These are phyloP conservation scores for Papilionanthe hybrid DNA, from an alignment of 116 monocot genomes.

Conservation along the genomic window DNA sequence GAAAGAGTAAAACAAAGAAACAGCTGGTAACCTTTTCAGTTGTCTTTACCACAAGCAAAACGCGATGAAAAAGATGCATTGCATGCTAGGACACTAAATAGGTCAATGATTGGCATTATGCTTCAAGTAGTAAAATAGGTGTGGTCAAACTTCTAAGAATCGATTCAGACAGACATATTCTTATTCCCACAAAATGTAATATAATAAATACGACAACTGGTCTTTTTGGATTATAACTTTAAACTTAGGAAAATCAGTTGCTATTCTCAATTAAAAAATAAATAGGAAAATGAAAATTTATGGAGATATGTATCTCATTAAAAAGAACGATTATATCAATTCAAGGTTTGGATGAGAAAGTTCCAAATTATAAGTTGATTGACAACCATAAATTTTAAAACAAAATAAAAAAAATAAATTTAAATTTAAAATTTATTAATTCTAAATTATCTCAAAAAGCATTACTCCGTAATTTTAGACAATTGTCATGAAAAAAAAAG, in stretches of 20 bases:
- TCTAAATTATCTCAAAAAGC: too few relatives aligned
- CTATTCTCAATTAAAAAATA: not conserved
- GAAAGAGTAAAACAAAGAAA: too few relatives aligned
- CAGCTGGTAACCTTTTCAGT: not conserved
- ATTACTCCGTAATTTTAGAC: too few relatives aligned
- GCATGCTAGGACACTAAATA: not conserved
- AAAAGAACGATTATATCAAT: not conserved
- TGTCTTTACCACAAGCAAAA: not conserved
- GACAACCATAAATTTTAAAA: not conserved
- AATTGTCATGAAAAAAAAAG: too few relatives aligned
- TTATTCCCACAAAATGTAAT: not conserved
- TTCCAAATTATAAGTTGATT: not conserved
- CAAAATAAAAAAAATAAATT: too few relatives aligned
- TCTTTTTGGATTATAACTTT: not conserved
- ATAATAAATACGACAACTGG: not conserved
- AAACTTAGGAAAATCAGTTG: not conserved
- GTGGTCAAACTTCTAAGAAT: not conserved
- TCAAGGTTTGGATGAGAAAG: not conserved
- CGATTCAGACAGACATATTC: not conserved
- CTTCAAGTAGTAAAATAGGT: too few relatives aligned
- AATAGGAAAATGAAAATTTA: not conserved
- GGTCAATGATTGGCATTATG: not conserved
- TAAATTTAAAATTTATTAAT: too few relatives aligned
- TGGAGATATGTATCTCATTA: not conserved
- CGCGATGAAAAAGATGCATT: not conserved